These are phyloP conservation scores for Dothiorella sarmentorum DNA, from an alignment of 2,329 filamentous ascomycete genomes.

Conservation along the genomic window DNA sequence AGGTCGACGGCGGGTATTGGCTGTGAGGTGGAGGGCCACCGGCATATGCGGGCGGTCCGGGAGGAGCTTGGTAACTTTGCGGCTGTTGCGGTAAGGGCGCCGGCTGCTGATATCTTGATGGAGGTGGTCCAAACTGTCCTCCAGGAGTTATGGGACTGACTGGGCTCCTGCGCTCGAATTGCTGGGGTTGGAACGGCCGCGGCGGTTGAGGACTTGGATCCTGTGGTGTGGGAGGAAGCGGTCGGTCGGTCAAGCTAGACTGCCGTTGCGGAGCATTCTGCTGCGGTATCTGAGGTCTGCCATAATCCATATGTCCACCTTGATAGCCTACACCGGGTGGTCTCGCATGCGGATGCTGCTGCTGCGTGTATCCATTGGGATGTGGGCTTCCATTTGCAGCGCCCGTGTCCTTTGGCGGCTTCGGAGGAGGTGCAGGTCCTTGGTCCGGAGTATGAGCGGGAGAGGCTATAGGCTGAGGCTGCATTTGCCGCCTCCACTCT, in stretches of 20 bases:
- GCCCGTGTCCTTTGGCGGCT: slow-evolving; percentile 41
- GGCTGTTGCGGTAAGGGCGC: slow-evolving; percentile 18
- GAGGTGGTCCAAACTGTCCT: slow-evolving; percentile 22
- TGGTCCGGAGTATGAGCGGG: slow-evolving; percentile 27
- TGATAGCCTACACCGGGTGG: slow-evolving; percentile 23
- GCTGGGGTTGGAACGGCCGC: slow-evolving; percentile 18
- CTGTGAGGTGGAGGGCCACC: slow-evolving; percentile 16
- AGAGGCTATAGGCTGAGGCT: slow-evolving; percentile 31
- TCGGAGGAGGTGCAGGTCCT: slow-evolving; percentile 41
- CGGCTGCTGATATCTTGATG: slow-evolving; percentile 26
- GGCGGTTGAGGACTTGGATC: slow-evolving; percentile 27
- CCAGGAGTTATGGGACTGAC: slow-evolving; percentile 37
- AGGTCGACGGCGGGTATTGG: slow-evolving; percentile 16
- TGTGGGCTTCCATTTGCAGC: not conserved
- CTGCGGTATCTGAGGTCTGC: slow-evolving; percentile 22
- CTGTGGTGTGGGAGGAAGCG: slow-evolving; percentile 22
- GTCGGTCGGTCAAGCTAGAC: slow-evolving; percentile 26
- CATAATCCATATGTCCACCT: slow-evolving; percentile 19
- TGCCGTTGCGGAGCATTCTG: slow-evolving; percentile 25
- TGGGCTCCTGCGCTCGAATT: slow-evolving; percentile 31
- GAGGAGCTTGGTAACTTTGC: not conserved
- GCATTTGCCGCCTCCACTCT: slow-evolving; percentile 43
- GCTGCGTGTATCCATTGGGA: slow-evolving; percentile 23
- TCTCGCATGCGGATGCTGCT: slow-evolving; percentile 23
- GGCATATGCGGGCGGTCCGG: slow-evolving; percentile 20